phyloP scores from a whole-genome alignment of 1,284 basidiomycete genomes.

The Apiotrichum siamense region DNA sequence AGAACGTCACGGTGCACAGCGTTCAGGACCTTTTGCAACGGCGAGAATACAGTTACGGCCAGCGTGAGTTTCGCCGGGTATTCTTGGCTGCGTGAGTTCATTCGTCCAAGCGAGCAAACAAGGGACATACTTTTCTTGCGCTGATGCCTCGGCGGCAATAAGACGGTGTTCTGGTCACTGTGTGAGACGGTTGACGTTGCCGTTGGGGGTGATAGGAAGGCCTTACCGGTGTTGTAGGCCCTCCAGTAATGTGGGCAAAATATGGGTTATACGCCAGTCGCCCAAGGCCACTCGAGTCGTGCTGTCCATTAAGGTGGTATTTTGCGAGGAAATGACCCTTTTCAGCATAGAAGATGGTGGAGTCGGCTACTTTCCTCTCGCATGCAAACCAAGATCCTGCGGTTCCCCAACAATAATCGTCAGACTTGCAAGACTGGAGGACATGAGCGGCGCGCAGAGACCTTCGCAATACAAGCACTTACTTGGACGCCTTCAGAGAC shows the following conservation, averaged over 20 bases:
- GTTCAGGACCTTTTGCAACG: too few relatives aligned
- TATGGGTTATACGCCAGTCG: background rate
- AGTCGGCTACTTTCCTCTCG: background rate
- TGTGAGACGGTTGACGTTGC: background rate
- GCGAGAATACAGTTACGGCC: too few relatives aligned
- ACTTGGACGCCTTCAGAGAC: background rate
- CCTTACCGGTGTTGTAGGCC: background rate
- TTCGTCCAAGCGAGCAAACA: too few relatives aligned
- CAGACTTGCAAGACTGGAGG: background rate
- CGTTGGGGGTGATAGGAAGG: too few relatives aligned
- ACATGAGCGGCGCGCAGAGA: too few relatives aligned
- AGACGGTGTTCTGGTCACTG: too few relatives aligned
- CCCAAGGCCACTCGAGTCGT: background rate
- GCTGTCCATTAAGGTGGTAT: background rate
- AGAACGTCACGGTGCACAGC: too few relatives aligned
- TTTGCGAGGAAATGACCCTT: background rate
- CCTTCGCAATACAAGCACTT: too few relatives aligned
- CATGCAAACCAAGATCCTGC: background rate
- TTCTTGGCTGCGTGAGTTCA: too few relatives aligned
- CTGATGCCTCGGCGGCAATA: too few relatives aligned
- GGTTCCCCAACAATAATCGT: background rate
- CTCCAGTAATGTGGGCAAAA: background rate
- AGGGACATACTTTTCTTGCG: too few relatives aligned
- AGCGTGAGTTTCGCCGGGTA: too few relatives aligned
- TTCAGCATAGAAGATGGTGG: background rate